Evolutionary conservation across 1,284 basidiomycete genomes (phyloP), one percentile per base, ranked within the genome.

Genomic region (Marasmius fiardii): DNA sequence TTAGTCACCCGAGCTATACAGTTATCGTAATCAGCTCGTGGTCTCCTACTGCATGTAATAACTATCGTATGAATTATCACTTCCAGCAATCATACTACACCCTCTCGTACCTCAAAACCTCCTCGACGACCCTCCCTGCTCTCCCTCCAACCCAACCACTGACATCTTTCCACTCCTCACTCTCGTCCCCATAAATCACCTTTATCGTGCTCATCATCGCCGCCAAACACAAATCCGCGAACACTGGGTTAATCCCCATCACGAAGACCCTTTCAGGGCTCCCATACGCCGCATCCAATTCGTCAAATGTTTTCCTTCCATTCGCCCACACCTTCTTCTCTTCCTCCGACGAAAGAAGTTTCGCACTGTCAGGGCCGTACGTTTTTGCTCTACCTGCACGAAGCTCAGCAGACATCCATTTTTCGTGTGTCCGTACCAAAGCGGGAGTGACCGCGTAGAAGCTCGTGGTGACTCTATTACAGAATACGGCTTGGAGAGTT

Each of bases 211-310:
- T 50, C 35, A 75, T 39, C 63, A 58, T 71, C 3, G 53, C 65
- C 2, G 58, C 69, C 5, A 72, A 62, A 11, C 66, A 20, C 31
- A 64, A 56, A 53, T 75, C 74, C 3, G 68, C 72, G 52, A 67
- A 74, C 10, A 69, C 67, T 43, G 63, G 16, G 2, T 54, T 61
- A 48, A 68, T 44, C 12, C 71, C 72, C 45, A 73, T 58, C 37
- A 74, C 62, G 37, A 31, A 31, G 1, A 21, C 21, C 18, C 12
- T 67, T 71, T 16, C 39, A n/a, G 16, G 11, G 39, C 48, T 57
- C 54, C 51, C 41, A 35, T 39, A 57, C 63, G 58, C 61, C 63
- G 7, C 63, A 61, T 52, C 12, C 10, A 58, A 16, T 10, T 24
- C 21, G 16, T 58, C 33, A 21, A 16, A 44, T 10, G 41, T 37